Base-by-base conservation (phyloP, 2,329 filamentous ascomycete genomes). In the Bretziella fagacearum region DNA sequence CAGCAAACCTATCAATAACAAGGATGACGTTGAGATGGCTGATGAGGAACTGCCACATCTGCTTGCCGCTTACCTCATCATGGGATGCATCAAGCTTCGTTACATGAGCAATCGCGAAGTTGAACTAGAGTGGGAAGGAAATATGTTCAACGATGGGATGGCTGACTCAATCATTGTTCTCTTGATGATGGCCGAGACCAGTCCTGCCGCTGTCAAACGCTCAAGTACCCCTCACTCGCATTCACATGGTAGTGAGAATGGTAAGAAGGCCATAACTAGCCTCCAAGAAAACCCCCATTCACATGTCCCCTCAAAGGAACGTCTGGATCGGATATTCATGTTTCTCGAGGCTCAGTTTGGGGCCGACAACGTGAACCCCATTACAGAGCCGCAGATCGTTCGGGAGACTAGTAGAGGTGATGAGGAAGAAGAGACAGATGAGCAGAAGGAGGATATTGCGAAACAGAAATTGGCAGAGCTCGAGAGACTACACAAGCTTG, bases 331-430 rank as follows among this genome's bases (percentile, higher is more conserved):
- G 27, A 76, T 98, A 17, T 81, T 93, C 64, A 84, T 94, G 77
- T 94, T 98, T 67, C 79, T 98, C 11, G 91, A 98, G 67, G 84
- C 87, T 2, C 91, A 98, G 61, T 98, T 98, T 58, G 91, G 91
- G 52, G 70, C 76, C 26, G 80, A 91, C 53, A 80, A 84, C 51
- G 78, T 96, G 48, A 69, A 73, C 0, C 86, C 89, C 3, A 82
- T 96, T 54, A 72, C 79, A 32, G 66, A 63, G 57, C 65, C 85
- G 51, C 73, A 77, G 60, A 60, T 77, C 2, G 44, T 50, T 17
- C 18, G 50, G 37, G 55, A 55, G 3, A 53, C 54, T 10, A 55
- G 52, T n/a, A 59, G 63, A 48, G 58, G 58, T 27, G 56, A 56
- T 27, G 40, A 43, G 20, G 29, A 11, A 3, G 46, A 33, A 15